Conservation (phyloP, 768 basidiomycete genomes). For the Lactarius hengduanensis region DNA sequence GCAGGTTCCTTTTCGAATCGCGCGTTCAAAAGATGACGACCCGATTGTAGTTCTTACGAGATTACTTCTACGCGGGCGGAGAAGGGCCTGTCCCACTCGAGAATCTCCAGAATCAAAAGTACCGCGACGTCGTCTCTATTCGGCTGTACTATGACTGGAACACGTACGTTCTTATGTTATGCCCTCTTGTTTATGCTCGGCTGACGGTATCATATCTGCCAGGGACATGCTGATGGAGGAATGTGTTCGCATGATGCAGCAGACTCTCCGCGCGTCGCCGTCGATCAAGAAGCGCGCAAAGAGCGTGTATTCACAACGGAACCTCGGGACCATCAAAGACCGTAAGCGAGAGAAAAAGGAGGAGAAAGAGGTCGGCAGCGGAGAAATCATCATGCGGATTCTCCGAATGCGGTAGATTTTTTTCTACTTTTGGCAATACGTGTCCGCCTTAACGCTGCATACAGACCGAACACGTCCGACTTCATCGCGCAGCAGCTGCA, state of each 20-base stretch:
- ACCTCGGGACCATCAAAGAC: constrained; percentile 93
- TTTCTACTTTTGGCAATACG: neutral
- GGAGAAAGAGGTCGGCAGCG: constrained; percentile 67
- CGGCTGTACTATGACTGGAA: constrained; percentile 96
- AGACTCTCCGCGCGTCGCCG: constrained; percentile 69
- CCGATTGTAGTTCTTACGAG: constrained; percentile 73
- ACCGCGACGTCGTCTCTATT: constrained; percentile 86
- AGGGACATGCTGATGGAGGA: constrained; percentile 90
- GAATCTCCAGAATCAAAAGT: constrained; percentile 89
- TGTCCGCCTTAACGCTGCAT: neutral
- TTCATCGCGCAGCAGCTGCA: constrained; percentile 87
- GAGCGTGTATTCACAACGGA: constrained; percentile 89
- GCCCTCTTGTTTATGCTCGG: constrained; percentile 7
- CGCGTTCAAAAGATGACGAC: constrained; percentile 13
- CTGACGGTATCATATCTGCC: constrained; percentile 20
- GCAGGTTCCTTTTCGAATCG: constrained; percentile 40
- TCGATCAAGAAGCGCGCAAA: constrained; percentile 87
- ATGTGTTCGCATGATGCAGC: constrained; percentile 94
- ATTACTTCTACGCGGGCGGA: constrained; percentile 94
- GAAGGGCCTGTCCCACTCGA: constrained; percentile 89
- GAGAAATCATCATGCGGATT: constrained; percentile 92
- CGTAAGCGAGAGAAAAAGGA: constrained; percentile 90
- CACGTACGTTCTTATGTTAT: constrained; percentile 54
- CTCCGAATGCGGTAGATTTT: constrained; percentile 84
- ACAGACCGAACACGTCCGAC: constrained; percentile 74